These are phyloP conservation scores for Boletus pseudopeckii DNA, from an alignment of 768 basidiomycete species.

Conservation along the genomic window DNA sequence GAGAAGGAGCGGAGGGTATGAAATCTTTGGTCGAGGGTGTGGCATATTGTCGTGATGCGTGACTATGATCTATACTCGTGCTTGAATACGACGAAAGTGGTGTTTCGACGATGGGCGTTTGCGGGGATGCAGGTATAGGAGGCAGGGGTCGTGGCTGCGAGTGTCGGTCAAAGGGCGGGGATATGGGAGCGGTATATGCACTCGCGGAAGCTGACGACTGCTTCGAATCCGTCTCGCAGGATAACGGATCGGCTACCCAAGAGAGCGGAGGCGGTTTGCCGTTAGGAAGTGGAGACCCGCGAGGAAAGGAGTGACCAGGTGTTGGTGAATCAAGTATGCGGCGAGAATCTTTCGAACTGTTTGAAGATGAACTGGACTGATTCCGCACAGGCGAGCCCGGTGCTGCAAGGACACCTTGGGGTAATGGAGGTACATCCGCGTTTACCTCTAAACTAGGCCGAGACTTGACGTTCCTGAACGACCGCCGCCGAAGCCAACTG, in stretches of 20 bases:
- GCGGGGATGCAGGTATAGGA: constrained; percentile 32
- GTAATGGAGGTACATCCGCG: constrained; percentile 11
- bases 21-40: constrained; percentile 1
- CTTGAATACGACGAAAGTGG: constrained; percentile 19
- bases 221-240: constrained; percentile 19
- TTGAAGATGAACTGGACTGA: constrained; percentile 23
- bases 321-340: constrained; percentile 18
- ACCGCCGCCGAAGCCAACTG: constrained; percentile 31
- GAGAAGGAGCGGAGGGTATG: background rate
- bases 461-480: constrained; percentile 19
- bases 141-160: constrained; percentile 18
- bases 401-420: constrained; percentile 8
- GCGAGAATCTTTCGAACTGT: constrained; percentile 28
- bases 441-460: constrained; percentile 24
- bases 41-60: constrained; percentile 10
- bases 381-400: constrained; percentile 19
- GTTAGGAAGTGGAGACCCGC: constrained; percentile 8
- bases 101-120: constrained; percentile 12
- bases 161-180: constrained; percentile 9
- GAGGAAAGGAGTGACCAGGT: constrained; percentile 4
- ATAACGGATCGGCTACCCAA: background rate
- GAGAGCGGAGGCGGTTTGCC: constrained; percentile 11
- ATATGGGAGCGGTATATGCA: constrained; percentile 7
- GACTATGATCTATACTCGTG: constrained; percentile 17
- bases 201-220: constrained; percentile 21